Percentiles rank a stretch among this genome's conserved stretches.
Evolutionary conservation across 2,329 filamentous ascomycete species (phyloP).

Genomic region (Ilyonectria mors-panacis): DNA sequence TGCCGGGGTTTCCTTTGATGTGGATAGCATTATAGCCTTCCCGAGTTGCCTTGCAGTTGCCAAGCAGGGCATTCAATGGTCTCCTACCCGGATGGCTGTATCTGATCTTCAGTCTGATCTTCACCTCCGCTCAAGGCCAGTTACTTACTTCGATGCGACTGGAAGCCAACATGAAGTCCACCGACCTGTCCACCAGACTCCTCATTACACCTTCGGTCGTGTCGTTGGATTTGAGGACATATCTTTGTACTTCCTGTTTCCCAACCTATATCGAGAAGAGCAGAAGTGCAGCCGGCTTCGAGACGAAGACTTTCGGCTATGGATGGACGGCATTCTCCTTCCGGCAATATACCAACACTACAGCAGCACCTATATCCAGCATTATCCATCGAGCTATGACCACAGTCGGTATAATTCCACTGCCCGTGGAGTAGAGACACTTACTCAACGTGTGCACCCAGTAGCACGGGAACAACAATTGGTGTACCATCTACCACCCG

Average conservation of each 20-base stretch:
- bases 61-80: slow-evolving; percentile 8
- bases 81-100: slow-evolving; percentile 13
- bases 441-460: neutral
- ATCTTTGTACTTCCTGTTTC: too few relatives aligned
- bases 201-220: too few relatives aligned
- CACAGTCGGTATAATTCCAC: too few relatives aligned
- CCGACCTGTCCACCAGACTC: slow-evolving; percentile 3
- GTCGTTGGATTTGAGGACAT: too few relatives aligned
- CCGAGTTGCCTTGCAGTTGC: slow-evolving; percentile 2
- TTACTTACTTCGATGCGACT: neutral
- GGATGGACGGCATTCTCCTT: neutral
- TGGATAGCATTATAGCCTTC: slow-evolving; percentile 17
- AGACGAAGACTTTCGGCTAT: neutral
- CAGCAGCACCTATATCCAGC: neutral
- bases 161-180: neutral
- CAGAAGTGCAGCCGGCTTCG: too few relatives aligned
- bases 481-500: neutral
- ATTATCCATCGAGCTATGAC: neutral
- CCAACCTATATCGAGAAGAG: too few relatives aligned
- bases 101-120: slow-evolving; percentile 18
- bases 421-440: neutral
- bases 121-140: neutral
- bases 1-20: too few relatives aligned
- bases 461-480: neutral
- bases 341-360: neutral